phyloP scores from a whole-genome alignment of 208 protist species.

The Acanthamoeba healyi region DNA sequence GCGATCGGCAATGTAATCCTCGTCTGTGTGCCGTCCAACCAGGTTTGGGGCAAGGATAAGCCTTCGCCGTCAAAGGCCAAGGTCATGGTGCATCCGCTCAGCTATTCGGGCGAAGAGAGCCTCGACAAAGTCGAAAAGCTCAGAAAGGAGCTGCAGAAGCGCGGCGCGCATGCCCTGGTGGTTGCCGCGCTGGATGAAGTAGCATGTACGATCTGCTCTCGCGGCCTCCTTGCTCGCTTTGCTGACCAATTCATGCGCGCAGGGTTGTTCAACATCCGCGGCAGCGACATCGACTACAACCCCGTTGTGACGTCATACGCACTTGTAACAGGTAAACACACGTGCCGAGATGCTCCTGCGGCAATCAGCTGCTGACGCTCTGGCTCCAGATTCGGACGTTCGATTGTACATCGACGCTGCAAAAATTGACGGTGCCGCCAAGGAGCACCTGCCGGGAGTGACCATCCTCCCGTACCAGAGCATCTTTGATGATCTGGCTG shows the following conservation, averaged over 20 bases:
- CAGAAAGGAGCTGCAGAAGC: background rate
- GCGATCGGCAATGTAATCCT: background rate
- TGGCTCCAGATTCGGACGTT: background rate
- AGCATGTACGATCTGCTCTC: conserved; percentile 65
- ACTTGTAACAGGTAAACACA: conserved; percentile 65
- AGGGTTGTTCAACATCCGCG: conserved; percentile 88
- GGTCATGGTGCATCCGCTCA: conserved; percentile 65
- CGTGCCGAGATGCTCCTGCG: background rate
- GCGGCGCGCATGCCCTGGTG: conserved; percentile 72
- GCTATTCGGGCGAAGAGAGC: conserved; percentile 72
- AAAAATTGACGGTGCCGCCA: conserved; percentile 80
- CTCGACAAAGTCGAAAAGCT: conserved; percentile 76
- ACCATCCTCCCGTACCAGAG: conserved; percentile 89
- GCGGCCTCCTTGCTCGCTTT: background rate
- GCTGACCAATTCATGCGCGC: conserved; percentile 48
- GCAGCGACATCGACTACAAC: conserved; percentile 85
- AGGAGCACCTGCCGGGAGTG: conserved; percentile 79
- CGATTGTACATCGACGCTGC: conserved; percentile 59
- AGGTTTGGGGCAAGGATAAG: conserved; percentile 73
- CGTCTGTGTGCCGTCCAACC: background rate
- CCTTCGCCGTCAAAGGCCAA: conserved; percentile 59
- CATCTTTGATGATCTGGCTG: conserved; percentile 84
- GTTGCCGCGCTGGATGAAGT: conserved; percentile 84
- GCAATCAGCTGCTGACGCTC: background rate
- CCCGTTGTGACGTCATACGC: conserved; percentile 81